A percentile compares a stretch with the other conserved stretches of the same genome.
These are phyloP conservation scores for Colletotrichum karsti DNA, from an alignment of 2,329 filamentous ascomycete genomes.

Conservation along the genomic window DNA sequence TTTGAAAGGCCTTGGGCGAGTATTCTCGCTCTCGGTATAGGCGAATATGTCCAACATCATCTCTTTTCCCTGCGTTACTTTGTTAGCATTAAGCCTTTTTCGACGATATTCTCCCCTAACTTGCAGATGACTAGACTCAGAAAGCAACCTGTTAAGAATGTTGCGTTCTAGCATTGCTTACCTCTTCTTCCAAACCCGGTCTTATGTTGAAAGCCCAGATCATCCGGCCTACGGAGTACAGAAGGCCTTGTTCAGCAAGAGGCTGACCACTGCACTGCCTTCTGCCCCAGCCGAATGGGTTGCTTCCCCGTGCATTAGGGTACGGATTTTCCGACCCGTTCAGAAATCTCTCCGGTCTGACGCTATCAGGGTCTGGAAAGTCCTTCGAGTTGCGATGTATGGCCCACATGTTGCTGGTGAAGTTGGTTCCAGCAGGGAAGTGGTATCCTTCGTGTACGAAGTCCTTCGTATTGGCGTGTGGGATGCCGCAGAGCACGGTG, in stretches of 20 bases:
- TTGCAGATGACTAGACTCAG: too few species aligned
- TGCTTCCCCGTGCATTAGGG: not conserved
- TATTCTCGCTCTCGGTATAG: not conserved
- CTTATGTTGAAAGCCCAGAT: not conserved
- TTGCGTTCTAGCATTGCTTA: not conserved
- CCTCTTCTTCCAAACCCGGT: not conserved
- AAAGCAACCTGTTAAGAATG: not conserved
- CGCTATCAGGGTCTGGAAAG: not conserved
- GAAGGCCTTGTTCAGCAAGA: not conserved
- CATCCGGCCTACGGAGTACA: not conserved
- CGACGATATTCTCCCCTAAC: too few species aligned
- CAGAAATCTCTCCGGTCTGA: not conserved
- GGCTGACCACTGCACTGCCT: not conserved
- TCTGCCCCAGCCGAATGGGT: not conserved
- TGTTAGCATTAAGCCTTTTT: not conserved
- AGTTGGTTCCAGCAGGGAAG: not conserved
- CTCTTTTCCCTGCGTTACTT: not conserved
- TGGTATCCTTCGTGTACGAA: not conserved
- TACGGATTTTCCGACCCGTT: not conserved
- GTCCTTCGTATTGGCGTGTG: not conserved
- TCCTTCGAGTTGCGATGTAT: not conserved
- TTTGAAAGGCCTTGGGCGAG: not conserved
- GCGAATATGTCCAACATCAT: not conserved
- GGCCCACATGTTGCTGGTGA: not conserved
- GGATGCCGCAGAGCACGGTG: not conserved